These are phyloP conservation scores for Solanum etuberosum DNA, from an alignment of 257 asterid genomes.

Conservation along the genomic window DNA sequence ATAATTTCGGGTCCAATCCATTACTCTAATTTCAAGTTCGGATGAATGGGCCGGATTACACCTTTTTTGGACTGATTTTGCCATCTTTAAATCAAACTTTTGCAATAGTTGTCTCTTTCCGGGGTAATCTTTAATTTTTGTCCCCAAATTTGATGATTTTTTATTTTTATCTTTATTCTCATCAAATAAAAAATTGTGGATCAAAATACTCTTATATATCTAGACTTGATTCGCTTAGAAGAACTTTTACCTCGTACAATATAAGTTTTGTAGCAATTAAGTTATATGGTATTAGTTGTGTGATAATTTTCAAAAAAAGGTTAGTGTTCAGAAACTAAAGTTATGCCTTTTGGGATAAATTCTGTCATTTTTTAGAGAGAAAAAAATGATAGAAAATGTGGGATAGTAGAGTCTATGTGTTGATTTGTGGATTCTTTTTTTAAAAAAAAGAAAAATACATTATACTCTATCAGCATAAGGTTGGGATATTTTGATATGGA, in stretches of 20 bases:
- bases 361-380: neutral
- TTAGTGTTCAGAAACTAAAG: neutral
- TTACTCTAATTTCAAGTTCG: neutral
- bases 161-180: neutral
- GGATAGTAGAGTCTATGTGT: neutral
- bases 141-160: neutral
- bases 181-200: neutral
- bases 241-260: neutral
- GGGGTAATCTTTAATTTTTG: neutral
- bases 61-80: neutral
- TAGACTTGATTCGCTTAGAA: neutral
- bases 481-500: neutral
- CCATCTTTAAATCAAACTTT: neutral
- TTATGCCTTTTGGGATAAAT: neutral
- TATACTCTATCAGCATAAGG: neutral
- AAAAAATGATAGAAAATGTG: neutral
- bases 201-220: neutral
- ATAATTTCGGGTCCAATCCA: neutral
- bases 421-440: too few species aligned
- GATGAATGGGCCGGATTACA: neutral
- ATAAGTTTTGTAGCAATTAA: neutral
- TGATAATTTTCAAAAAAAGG: neutral
- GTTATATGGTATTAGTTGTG: neutral
- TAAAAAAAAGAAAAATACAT: rapidly evolving
- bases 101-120: neutral